Percentiles rank a stretch among this genome's conserved stretches.
phyloP scores from a whole-genome alignment of 352 stramenopile genomes.

The Phytophthora capsici region DNA sequence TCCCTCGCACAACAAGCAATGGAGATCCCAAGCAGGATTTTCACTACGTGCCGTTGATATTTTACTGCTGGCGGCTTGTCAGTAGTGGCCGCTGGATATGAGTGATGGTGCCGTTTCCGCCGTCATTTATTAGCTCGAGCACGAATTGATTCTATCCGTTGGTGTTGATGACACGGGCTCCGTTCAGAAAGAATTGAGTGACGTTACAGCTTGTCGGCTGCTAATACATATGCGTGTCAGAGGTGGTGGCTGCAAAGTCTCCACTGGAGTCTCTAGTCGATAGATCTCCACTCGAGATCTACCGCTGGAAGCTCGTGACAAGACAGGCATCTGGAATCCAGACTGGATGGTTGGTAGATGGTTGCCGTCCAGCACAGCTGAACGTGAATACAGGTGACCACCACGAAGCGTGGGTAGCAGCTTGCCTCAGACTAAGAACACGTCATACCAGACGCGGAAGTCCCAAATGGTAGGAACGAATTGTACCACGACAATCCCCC shows the following conservation, averaged over 20 bases:
- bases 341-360: background rate
- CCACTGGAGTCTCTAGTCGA: too few species aligned
- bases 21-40: background rate
- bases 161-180: constrained; percentile 1
- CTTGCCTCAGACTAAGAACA: background rate
- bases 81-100: background rate
- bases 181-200: background rate
- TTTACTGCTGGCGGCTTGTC: background rate
- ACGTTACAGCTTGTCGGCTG: background rate
- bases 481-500: too few species aligned
- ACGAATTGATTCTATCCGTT: background rate
- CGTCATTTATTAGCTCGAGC: too few species aligned
- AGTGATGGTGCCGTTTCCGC: background rate
- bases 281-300: background rate
- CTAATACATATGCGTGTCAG: background rate
- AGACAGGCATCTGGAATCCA: too few species aligned
- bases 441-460: too few species aligned
- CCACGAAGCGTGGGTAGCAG: background rate
- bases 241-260: background rate
- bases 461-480: background rate
- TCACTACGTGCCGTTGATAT: background rate
- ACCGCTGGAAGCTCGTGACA: background rate
- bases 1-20: too few species aligned
- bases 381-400: background rate
- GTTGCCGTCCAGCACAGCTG: background rate